These are phyloP conservation scores for Stenocarpella maydis DNA, from an alignment of 2,329 filamentous ascomycete species.

Conservation along the genomic window DNA sequence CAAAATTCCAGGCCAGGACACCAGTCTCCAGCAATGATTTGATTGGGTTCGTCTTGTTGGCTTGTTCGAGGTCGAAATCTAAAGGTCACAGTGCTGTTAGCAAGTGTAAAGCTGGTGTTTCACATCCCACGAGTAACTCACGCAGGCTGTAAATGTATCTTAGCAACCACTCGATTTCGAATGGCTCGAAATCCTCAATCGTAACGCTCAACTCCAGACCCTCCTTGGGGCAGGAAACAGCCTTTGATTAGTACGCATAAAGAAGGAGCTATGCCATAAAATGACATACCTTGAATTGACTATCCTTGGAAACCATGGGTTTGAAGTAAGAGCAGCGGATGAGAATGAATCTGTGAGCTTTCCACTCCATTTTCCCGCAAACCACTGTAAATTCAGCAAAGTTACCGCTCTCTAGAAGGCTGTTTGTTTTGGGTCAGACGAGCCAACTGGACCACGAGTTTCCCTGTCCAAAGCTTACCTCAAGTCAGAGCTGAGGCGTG, in stretches of 20 bases:
- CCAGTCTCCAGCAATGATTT: neutral
- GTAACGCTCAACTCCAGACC: neutral
- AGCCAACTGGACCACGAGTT: no score
- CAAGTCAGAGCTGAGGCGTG: neutral
- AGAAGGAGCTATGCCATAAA: no score
- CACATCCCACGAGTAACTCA: neutral
- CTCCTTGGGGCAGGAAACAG: neutral
- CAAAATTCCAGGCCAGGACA: neutral
- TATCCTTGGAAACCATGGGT: neutral
- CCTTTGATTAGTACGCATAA: no score
- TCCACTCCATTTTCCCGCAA: neutral
- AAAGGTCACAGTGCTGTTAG: fast-evolving
- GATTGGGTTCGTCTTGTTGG: neutral
- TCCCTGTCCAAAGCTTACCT: neutral
- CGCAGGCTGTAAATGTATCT: neutral
- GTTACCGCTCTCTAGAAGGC: neutral
- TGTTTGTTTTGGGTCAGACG: neutral
- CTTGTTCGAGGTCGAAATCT: neutral
- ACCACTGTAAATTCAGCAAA: constrained; percentile 12
- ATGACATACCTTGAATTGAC: neutral
- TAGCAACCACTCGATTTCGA: constrained; percentile 2
- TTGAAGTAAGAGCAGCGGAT: constrained; percentile 7
- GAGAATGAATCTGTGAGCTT: neutral
- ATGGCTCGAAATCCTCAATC: neutral
- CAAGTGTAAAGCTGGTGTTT: neutral